These are phyloP conservation scores for Kwoniella shandongensis DNA, from an alignment of 768 basidiomycete species.

Conservation along the genomic window DNA sequence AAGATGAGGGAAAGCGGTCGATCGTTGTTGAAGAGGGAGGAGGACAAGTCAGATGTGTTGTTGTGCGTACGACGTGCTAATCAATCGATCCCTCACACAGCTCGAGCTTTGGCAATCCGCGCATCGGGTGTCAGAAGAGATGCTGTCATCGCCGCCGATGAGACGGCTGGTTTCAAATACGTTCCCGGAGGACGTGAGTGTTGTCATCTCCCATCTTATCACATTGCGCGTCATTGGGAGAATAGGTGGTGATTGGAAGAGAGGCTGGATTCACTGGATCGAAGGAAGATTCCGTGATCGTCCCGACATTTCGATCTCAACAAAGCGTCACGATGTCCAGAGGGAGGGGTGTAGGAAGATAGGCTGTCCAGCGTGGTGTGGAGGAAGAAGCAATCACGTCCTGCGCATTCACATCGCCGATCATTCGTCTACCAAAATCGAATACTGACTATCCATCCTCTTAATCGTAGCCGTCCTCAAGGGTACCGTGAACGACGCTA, in stretches of 20 bases:
- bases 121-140: conserved; percentile 31
- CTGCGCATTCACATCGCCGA: no score
- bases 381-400: no score
- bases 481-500: conserved; percentile 94
- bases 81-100: conserved; percentile 13
- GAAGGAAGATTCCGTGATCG: neutral
- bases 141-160: conserved; percentile 37
- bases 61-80: no score
- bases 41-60: no score
- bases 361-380: no score
- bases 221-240: neutral
- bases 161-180: conserved; percentile 53
- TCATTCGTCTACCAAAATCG: no score
- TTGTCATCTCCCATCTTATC: neutral
- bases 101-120: conserved; percentile 36
- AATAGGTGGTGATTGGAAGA: neutral
- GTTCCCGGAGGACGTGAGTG: conserved; percentile 55
- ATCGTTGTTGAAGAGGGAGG: no score
- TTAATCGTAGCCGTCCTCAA: conserved; percentile 69
- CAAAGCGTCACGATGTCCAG: neutral
- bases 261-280: neutral
- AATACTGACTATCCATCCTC: neutral
- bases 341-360: no score
- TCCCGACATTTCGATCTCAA: no score
- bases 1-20: no score